Percentiles rank a stretch among this genome's conserved stretches.
Evolutionary conservation across 139 green algal genomes (phyloP).

Genomic region (Eudorina sp.): DNA sequence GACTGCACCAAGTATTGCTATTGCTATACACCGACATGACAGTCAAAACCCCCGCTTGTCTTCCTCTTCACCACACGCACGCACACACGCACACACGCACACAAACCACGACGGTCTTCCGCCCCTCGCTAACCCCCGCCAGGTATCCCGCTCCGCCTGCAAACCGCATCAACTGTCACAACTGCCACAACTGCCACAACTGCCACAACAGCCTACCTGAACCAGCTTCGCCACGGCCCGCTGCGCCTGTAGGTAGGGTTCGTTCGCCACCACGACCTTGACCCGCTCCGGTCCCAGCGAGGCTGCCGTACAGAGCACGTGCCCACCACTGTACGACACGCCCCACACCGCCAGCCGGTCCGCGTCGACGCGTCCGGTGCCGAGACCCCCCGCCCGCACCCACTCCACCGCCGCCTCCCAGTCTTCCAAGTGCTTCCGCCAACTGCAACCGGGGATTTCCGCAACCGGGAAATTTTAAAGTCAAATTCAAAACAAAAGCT

Average conservation of each 20-base stretch:
- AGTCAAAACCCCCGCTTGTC: too few species aligned
- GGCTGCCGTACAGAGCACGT: constrained; percentile 42
- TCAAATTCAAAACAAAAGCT: too few species aligned
- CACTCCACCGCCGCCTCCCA: constrained; percentile 57
- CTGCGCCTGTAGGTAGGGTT: constrained; percentile 50
- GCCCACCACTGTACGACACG: constrained; percentile 50
- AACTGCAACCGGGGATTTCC: too few species aligned
- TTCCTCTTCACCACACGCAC: too few species aligned
- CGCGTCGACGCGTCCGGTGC: constrained; percentile 9
- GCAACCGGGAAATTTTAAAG: too few species aligned
- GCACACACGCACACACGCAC: too few species aligned
- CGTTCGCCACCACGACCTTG: constrained; percentile 47
- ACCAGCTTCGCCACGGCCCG: constrained; percentile 1
- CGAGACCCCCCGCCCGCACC: constrained; percentile 41
- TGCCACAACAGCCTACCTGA: constrained; percentile 10
- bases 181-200: background rate
- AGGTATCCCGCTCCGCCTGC: too few species aligned
- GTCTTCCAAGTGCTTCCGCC: constrained; percentile 54
- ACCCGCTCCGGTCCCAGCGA: constrained; percentile 26
- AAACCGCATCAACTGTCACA: background rate
- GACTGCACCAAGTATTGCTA: too few species aligned
- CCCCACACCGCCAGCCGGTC: constrained; percentile 51
- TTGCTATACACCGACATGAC: too few species aligned
- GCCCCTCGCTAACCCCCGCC: too few species aligned
- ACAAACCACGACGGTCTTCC: too few species aligned